Conservation (phyloP, 73 alveolate genomes). For the Uronychia binucleata region DNA sequence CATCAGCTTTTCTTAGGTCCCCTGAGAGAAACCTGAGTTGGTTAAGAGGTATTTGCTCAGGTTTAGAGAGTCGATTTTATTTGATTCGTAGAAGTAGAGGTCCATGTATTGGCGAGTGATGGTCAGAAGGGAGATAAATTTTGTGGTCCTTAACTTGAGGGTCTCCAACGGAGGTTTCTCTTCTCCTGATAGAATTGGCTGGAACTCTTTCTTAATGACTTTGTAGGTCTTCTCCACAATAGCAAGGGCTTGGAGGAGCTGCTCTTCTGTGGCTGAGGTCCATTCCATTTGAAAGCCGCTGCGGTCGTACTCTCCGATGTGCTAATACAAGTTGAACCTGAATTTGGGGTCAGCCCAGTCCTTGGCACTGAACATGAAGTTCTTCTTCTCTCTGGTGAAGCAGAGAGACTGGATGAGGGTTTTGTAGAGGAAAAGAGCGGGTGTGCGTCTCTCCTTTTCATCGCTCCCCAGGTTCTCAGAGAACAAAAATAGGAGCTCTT, state of each 20-base stretch:
- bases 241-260: neutral
- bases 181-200: neutral
- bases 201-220: neutral
- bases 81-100: neutral
- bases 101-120: neutral
- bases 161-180: neutral
- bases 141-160: neutral
- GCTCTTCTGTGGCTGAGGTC: neutral
- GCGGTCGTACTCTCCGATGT: neutral
- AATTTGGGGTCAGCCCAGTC: neutral
- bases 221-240: neutral
- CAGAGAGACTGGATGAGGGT: neutral
- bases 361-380: neutral
- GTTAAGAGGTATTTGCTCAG: neutral
- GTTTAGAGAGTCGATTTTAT: neutral
- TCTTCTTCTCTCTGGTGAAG: neutral
- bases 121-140: neutral
- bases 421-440: neutral
- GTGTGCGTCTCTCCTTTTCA: neutral
- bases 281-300: neutral
- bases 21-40: neutral
- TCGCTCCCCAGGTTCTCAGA: neutral
- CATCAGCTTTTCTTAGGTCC: neutral
- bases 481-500: neutral
- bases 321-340: neutral